A percentile compares a stretch with the other conserved stretches of the same genome.
These are phyloP conservation scores for Rutstroemia sp. DNA, from an alignment of 2,329 filamentous ascomycete genomes.

Conservation along the genomic window DNA sequence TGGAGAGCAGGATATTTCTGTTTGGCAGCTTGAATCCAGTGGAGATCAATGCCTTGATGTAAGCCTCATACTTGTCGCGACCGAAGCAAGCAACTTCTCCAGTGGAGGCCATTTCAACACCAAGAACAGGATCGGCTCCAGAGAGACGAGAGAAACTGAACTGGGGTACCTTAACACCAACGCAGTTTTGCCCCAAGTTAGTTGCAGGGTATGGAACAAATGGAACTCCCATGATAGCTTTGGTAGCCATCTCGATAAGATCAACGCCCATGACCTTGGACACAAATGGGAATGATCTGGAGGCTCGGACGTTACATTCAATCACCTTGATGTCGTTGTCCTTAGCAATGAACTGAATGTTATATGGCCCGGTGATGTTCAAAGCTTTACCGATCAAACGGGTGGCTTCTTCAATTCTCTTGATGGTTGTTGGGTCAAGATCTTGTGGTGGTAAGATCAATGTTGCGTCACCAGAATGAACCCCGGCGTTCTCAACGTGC, in stretches of 20 bases:
- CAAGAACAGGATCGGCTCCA: constrained; percentile 93
- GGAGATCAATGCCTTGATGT: constrained; percentile 98
- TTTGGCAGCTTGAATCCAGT: constrained; percentile 86
- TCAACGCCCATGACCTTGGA: constrained; percentile 94
- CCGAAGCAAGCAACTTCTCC: constrained; percentile 99
- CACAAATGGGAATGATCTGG: constrained; percentile 95
- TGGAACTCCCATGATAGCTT: constrained; percentile 74
- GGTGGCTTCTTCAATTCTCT: constrained; percentile 89
- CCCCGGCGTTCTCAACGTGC: constrained; percentile 94
- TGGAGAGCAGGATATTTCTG: constrained; percentile 96
- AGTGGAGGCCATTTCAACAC: constrained; percentile 94
- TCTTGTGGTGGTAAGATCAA: constrained; percentile 81
- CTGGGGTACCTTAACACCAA: constrained; percentile 96
- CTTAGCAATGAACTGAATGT: constrained; percentile 97
- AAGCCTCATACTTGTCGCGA: constrained; percentile 89
- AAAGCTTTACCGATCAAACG: constrained; percentile 94
- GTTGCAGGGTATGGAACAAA: constrained; percentile 90
- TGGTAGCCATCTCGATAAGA: constrained; percentile 90
- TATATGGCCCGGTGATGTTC: constrained; percentile 97
- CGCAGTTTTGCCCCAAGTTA: constrained; percentile 74
- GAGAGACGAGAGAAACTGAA: constrained; percentile 98
- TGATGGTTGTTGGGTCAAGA: constrained; percentile 70
- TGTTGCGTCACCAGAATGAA: constrained; percentile 96
- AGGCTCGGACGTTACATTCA: constrained; percentile 95
- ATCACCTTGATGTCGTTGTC: constrained; percentile 85